These are phyloP conservation scores for Talaromyces sp. DNA, from an alignment of 2,329 filamentous ascomycete genomes.

Conservation along the genomic window DNA sequence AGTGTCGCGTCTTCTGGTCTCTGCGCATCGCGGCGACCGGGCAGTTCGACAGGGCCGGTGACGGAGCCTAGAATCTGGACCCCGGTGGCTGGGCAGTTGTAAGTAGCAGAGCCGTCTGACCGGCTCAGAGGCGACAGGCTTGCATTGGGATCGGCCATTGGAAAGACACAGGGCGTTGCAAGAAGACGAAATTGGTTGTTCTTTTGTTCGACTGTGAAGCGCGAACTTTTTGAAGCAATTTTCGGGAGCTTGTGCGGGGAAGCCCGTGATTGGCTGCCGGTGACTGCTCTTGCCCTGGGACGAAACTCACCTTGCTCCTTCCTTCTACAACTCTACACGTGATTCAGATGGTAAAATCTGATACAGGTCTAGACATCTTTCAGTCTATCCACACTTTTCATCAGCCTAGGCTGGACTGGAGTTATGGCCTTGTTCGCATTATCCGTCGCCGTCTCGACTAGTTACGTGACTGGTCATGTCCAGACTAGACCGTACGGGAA, in stretches of 20 bases:
- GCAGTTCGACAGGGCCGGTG: slow-evolving; percentile 89
- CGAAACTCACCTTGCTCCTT: not conserved
- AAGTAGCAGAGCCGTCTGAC: slow-evolving; percentile 38
- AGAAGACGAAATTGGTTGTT: not conserved
- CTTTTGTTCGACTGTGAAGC: not conserved
- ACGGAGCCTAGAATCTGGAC: slow-evolving; percentile 81
- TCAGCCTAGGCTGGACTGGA: not conserved
- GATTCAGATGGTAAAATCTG: not conserved
- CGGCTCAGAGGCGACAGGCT: slow-evolving; percentile 31
- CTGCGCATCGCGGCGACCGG: slow-evolving; percentile 69
- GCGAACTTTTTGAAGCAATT: not conserved
- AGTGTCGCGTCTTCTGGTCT: slow-evolving; percentile 85
- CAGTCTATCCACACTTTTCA: not conserved
- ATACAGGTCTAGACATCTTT: not conserved
- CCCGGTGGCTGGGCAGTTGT: slow-evolving; percentile 47
- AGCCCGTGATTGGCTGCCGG: not conserved
- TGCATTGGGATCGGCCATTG: slow-evolving; percentile 33
- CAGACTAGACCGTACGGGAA: not conserved
- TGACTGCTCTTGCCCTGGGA: not conserved
- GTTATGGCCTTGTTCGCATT: not conserved
- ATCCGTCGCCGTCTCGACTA: not conserved
- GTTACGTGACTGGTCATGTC: not conserved
- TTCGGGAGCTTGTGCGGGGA: not conserved
- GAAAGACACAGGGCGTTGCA: not conserved
- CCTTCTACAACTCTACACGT: not conserved